These are phyloP conservation scores for Xylariaceae sp. DNA, from an alignment of 2,329 filamentous ascomycete species.

Conservation along the genomic window DNA sequence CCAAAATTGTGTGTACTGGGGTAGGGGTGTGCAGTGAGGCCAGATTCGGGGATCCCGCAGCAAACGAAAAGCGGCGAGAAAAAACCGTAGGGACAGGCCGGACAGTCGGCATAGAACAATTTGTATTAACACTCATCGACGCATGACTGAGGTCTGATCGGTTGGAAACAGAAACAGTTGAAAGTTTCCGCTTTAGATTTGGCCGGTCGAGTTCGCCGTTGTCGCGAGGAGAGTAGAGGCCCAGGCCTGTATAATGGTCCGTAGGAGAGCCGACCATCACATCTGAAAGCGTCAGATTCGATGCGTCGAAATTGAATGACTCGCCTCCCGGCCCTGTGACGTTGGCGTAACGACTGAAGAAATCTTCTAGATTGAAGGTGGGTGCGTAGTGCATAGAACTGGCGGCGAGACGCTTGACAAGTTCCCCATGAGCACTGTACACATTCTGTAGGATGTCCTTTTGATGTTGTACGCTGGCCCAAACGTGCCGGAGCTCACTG, in stretches of 20 bases:
- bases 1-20: constrained; percentile 35
- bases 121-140: constrained; percentile 32
- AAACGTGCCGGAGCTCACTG: constrained; percentile 66
- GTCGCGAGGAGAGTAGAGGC: constrained; percentile 41
- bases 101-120: constrained; percentile 27
- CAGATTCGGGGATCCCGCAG: constrained; percentile 36
- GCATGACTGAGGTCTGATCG: constrained; percentile 38
- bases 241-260: constrained; percentile 49
- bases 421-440: constrained; percentile 70
- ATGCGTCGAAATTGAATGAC: constrained; percentile 62
- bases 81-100: constrained; percentile 30
- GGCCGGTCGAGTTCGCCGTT: constrained; percentile 33
- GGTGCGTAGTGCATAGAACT: constrained; percentile 69
- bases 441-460: constrained; percentile 72
- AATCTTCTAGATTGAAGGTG: constrained; percentile 80
- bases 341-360: constrained; percentile 72
- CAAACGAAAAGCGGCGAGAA: constrained; percentile 38
- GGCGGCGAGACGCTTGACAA: constrained; percentile 66
- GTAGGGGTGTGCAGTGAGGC: constrained; percentile 38
- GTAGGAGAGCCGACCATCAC: constrained; percentile 55
- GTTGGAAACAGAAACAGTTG: constrained; percentile 35
- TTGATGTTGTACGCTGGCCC: constrained; percentile 76
- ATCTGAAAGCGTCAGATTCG: constrained; percentile 67
- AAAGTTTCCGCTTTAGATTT: constrained; percentile 47
- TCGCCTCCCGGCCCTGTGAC: constrained; percentile 54